These are phyloP conservation scores for Nakazawaea laoshanensis DNA, from an alignment of 805 yeast genomes.

Conservation along the genomic window DNA sequence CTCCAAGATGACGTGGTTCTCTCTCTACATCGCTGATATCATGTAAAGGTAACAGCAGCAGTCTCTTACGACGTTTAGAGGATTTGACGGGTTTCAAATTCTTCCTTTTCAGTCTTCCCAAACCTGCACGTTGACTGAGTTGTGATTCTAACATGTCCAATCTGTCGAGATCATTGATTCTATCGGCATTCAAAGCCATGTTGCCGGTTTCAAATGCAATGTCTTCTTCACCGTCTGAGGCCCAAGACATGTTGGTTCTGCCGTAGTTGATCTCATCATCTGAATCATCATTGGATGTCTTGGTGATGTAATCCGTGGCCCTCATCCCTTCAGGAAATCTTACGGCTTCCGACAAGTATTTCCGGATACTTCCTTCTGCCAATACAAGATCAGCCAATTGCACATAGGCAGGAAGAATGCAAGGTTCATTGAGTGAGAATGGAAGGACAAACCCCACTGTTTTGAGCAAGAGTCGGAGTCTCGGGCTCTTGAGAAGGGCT, in stretches of 20 bases:
- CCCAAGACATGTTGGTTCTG: slow-evolving; percentile 28
- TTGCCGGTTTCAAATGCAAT: slow-evolving; percentile 18
- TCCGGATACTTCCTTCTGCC: slow-evolving; percentile 28
- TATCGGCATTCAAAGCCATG: slow-evolving; percentile 12
- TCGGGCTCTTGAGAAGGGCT: slow-evolving; percentile 36
- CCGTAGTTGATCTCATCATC: slow-evolving; percentile 18
- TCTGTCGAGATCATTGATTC: slow-evolving; percentile 18
- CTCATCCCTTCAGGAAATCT: slow-evolving; percentile 24
- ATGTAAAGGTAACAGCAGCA: slow-evolving; percentile 18
- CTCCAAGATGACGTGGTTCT: slow-evolving; percentile 6
- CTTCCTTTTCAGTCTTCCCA: slow-evolving; percentile 15
- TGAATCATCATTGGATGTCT: slow-evolving; percentile 7
- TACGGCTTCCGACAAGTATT: slow-evolving; percentile 29
- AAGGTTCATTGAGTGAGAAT: slow-evolving; percentile 26
- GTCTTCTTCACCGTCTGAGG: slow-evolving; percentile 26
- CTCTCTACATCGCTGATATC: slow-evolving; percentile 24
- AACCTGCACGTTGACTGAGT: slow-evolving; percentile 10
- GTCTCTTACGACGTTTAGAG: too few species aligned
- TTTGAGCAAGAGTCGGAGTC: slow-evolving; percentile 36
- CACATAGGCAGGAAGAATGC: slow-evolving; percentile 23
- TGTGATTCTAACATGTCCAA: slow-evolving; percentile 30
- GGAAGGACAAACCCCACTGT: slow-evolving; percentile 40
- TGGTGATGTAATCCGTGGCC: slow-evolving; percentile 24
- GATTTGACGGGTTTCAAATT: too few species aligned
- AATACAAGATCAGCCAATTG: slow-evolving; percentile 24